Base-by-base conservation (phyloP, 2,329 filamentous ascomycete genomes). In the Aspergillus intermedius region DNA sequence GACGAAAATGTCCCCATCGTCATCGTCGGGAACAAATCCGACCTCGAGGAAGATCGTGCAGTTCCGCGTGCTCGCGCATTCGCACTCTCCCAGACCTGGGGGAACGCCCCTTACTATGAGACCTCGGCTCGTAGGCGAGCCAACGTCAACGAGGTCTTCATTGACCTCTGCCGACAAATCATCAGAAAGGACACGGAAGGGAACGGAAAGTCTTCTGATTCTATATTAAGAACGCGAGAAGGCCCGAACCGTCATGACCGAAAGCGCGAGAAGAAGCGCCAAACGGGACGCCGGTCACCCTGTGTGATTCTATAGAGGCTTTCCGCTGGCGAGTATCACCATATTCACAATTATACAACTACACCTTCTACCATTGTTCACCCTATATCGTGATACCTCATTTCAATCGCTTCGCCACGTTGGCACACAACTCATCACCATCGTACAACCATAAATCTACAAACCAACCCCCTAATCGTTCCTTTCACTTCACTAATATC, bases 91-190 rank as follows among this genome's bases (percentile, higher is more conserved):
- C 88, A 93, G 63, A 80, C 80, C 62, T 95, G 90, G 90, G 86
- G 85, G 17, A 83, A 84, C 59, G 87, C 87, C 32, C 90, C 90
- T 0, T 95, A 95, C 67, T 95, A 95, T 64, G 90, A 95, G 72
- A 86, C 90, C 32, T 91, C 87, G 54, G 90, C 90, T 45, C 78
- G 90, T 54, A 83, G 87, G 59, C 78, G 85, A 62, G 87, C 86
- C 54, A 95, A 95, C 59, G 90, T 95, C 13, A 88, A 95, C 59
- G 90, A 95, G 66, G 88, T 91, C 42, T 95, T 95, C 69, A 74
- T 88, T 56, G 87, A 93, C 66, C 78, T 94, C 48, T 91, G 87
- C 63, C 80, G 87, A 51, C 88, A 93, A 67, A 89, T 94, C 72
- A 81, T 93, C 49, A 78, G 83, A 53, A 87, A 83, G 60, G 87